A percentile compares a stretch with the other conserved stretches of the same genome.
Evolutionary conservation across 495 filamentous ascomycete species (phyloP).

Genomic region (Aspergillus diversus): DNA sequence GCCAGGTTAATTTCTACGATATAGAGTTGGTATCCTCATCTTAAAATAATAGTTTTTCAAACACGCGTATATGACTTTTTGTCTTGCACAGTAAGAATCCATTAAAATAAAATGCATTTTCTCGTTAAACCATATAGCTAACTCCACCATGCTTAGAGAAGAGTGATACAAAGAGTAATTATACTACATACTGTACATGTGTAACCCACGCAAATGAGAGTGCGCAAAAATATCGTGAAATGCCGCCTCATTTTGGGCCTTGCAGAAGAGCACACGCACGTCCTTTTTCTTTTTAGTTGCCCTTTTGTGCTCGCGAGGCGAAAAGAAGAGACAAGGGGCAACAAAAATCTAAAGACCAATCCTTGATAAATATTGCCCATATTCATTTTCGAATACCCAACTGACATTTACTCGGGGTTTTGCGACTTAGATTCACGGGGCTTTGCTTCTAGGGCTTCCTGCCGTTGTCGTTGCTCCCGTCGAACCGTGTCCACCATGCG

Average conservation of each 20-base stretch:
- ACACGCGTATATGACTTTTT: neutral
- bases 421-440: constrained; percentile 24
- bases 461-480: constrained; percentile 58
- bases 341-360: neutral
- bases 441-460: constrained; percentile 58
- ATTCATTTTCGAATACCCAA: constrained; percentile 6
- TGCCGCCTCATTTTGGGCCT: constrained; percentile 10
- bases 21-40: too few relatives aligned
- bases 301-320: neutral
- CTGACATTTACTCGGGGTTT: constrained; percentile 26
- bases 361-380: neutral
- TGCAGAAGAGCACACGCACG: constrained; percentile 1
- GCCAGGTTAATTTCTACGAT: too few relatives aligned
- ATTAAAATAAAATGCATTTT: neutral
- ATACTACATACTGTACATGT: constrained; percentile 24
- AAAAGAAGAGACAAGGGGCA: neutral
- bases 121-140: constrained; percentile 18
- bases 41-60: neutral
- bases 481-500: constrained; percentile 48
- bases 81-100: neutral
- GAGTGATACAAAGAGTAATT: constrained; percentile 37
- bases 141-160: constrained; percentile 44
- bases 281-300: neutral
- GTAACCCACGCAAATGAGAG: constrained; percentile 21
- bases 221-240: constrained; percentile 2